Percentiles rank a stretch among this genome's conserved stretches.
Evolutionary conservation across 306 rosid genomes (phyloP).

Genomic region (Carpinus viminea): DNA sequence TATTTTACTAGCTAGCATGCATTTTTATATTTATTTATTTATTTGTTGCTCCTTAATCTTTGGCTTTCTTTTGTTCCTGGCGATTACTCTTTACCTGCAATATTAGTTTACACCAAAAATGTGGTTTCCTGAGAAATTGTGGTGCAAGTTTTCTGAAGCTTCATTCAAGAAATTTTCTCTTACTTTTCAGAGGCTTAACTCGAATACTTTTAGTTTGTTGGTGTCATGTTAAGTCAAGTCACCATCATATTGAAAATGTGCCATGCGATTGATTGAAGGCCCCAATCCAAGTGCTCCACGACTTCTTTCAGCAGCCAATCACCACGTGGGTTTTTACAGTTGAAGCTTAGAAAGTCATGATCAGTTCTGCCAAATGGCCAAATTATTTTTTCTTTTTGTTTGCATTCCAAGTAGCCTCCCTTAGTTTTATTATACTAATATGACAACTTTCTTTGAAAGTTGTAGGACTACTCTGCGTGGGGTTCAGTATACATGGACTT

Average conservation of each 20-base stretch:
- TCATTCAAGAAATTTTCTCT: not conserved
- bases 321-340: not conserved
- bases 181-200: not conserved
- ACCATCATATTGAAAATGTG: not conserved
- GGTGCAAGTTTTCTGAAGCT: not conserved
- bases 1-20: not conserved
- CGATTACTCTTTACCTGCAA: not conserved
- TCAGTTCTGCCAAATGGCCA: not conserved
- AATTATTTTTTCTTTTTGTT: not conserved
- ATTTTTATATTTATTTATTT: not conserved
- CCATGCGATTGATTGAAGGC: not conserved
- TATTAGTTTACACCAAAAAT: too few species aligned
- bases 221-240: too few species aligned
- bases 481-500: not conserved
- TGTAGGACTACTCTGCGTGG: not conserved
- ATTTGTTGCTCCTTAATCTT: not conserved
- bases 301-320: not conserved
- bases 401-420: not conserved
- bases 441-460: not conserved
- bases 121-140: not conserved
- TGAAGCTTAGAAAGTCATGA: not conserved
- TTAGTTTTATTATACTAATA: not conserved
- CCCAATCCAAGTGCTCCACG: not conserved
- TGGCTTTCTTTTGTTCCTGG: not conserved
- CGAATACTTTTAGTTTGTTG: not conserved